phyloP scores from a whole-genome alignment of 2,329 filamentous ascomycete genomes.

The Arthrobotrys musiformis region DNA sequence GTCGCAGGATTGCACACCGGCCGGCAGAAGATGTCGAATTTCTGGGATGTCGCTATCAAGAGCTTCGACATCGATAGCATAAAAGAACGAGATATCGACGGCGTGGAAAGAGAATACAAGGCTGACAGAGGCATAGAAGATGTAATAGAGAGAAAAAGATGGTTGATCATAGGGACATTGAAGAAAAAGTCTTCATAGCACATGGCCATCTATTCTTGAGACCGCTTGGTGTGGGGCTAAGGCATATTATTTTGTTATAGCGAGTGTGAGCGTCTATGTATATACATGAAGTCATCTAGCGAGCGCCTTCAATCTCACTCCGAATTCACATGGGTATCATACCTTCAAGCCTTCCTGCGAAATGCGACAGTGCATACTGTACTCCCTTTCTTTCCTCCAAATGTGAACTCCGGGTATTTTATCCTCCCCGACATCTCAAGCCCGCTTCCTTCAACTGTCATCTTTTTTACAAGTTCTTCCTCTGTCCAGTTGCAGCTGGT shows the following conservation, averaged over 20 bases:
- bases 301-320: not conserved
- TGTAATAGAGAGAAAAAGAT: constrained; percentile 73
- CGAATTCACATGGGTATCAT: constrained; percentile 12
- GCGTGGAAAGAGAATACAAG: constrained; percentile 71
- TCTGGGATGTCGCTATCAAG: constrained; percentile 68
- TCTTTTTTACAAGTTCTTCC: constrained; percentile 83
- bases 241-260: constrained; percentile 13
- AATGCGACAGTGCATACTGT: constrained; percentile 90
- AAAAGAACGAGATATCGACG: constrained; percentile 76
- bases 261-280: constrained; percentile 26
- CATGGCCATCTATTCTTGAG: not conserved
- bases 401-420: constrained; percentile 85
- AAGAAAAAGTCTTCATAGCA: constrained; percentile 44
- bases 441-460: constrained; percentile 66
- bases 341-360: constrained; percentile 64
- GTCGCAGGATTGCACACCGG: constrained; percentile 79
- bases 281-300: constrained; percentile 14
- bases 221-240: not conserved
- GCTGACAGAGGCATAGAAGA: constrained; percentile 72
- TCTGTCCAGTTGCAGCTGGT: constrained; percentile 99
- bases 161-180: constrained; percentile 73
- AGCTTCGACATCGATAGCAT: constrained; percentile 72
- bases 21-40: constrained; percentile 72
- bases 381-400: constrained; percentile 87
- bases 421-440: constrained; percentile 73